Evolutionary conservation across 768 basidiomycete species (phyloP), one percentile per base, ranked within the genome.

Genomic region (Sporobolomyces pararoseus): DNA sequence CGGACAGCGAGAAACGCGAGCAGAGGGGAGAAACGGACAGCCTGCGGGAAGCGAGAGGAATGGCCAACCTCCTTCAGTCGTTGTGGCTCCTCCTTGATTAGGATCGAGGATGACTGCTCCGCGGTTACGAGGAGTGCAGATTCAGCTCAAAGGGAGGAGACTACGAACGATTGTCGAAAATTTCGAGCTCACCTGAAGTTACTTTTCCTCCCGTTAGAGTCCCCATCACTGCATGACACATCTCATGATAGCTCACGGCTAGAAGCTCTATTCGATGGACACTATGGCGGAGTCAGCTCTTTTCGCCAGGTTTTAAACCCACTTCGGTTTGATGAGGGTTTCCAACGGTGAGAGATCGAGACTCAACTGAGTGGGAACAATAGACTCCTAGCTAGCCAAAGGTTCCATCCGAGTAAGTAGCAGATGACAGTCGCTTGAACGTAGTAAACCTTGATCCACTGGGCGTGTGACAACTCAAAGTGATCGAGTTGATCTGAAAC

Each of bases 361-460:
- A n/a, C 29, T 3, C 12, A 17, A 66, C 66, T 72, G 57, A 72
- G 59, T 0, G 71, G 71, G 37, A 72, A 72, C 19, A 72, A n/a
- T 29, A 67, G 4, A 10, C 62, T 55, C 1, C 71, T 44, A 0
- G 66, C 66, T 25, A 60, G 2, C n/a, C 44, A 68, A 29, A 72
- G 58, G 46, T 72, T 72, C 71, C 71, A 72, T 27, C 57, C 17
- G 32, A 72, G 39, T 9, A 72, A 47, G 44, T 42, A 50, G 32
- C 23, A 32, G 19, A 50, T 10, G 25, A 58, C 9, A 1, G 50
- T 17, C 49, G 39, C 57, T 42, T 70, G 52, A 32, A 70, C 42
- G 58, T 59, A 70, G 49, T 72, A 72, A 23, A 72, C 37, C 27
- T 66, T 72, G 21, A 72, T 49, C 63, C 66, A 72, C n/a, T 72